Evolutionary conservation across 2,329 filamentous ascomycete species (phyloP).

Genomic region (Penicillium sp.): DNA sequence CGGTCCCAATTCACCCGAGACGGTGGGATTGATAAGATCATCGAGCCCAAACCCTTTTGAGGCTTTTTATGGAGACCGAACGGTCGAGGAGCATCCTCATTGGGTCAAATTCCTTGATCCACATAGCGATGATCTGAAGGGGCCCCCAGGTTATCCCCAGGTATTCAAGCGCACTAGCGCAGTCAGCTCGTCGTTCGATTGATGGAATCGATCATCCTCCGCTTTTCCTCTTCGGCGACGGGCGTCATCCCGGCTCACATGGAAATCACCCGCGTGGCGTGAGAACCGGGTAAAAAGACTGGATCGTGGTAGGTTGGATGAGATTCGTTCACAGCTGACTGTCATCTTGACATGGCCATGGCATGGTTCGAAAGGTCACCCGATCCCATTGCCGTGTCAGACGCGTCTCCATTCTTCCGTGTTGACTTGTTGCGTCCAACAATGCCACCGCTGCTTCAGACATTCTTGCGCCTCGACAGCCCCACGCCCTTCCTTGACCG

Average conservation of each 20-base stretch:
- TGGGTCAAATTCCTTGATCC: too few species aligned
- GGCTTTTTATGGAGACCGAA: too few species aligned
- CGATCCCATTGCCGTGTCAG: not conserved
- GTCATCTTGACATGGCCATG: too few species aligned
- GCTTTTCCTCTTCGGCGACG: slow-evolving; percentile 15
- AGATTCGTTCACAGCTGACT: too few species aligned
- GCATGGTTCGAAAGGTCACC: too few species aligned
- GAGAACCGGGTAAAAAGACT: not conserved
- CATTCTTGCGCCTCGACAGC: not conserved
- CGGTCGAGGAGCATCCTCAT: too few species aligned
- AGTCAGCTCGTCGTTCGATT: too few species aligned
- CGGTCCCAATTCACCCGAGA: slow-evolving; percentile 3
- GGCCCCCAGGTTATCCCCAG: not conserved
- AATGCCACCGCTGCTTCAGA: not conserved
- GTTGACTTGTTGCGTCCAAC: too few species aligned
- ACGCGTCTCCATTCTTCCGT: not conserved
- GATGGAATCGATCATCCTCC: not conserved
- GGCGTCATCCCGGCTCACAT: not conserved
- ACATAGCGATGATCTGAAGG: too few species aligned
- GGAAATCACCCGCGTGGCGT: not conserved
- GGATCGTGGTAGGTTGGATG: too few species aligned
- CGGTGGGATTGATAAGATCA: not conserved
- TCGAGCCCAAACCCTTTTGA: too few species aligned
- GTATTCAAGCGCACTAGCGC: too few species aligned
- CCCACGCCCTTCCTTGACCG: slow-evolving; percentile 3